These are phyloP conservation scores for Trichophyton schoenleinii DNA, from an alignment of 2,329 filamentous ascomycete genomes.

Conservation along the genomic window DNA sequence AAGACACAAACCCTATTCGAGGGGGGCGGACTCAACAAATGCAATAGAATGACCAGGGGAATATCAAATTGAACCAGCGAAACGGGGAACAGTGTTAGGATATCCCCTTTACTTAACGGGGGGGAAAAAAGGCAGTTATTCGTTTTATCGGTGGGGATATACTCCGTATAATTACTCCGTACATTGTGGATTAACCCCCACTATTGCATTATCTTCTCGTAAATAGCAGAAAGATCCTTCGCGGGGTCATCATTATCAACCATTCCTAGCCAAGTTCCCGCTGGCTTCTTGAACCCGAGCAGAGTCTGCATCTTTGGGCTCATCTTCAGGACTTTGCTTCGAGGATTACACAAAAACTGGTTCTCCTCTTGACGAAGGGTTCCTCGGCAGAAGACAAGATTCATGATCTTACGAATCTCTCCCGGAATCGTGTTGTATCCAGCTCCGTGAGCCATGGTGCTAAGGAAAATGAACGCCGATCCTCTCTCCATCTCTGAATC, in stretches of 20 bases:
- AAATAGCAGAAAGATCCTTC: conserved; percentile 3
- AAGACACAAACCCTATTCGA: no score
- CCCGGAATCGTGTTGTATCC: conserved; percentile 3
- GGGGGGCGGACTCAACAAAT: no score
- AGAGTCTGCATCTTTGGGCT: conserved; percentile 3
- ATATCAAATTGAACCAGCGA: no score
- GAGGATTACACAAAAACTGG: conserved; percentile 4
- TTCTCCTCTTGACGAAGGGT: conserved; percentile 1
- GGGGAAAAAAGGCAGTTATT: no score
- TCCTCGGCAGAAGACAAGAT: conserved; percentile 2
- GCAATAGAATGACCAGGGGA: no score
- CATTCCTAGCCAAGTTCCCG: conserved; percentile 3
- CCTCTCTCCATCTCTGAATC: conserved; percentile 3
- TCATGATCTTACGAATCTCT: conserved; percentile 2
- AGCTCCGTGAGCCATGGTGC: background rate
- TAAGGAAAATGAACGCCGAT: conserved; percentile 4
- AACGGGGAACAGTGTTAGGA: no score
- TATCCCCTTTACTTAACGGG: no score
- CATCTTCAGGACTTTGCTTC: conserved; percentile 4
- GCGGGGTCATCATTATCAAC: conserved; percentile 5
- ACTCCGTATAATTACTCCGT: no score
- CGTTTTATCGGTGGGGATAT: no score
- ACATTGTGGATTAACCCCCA: background rate
- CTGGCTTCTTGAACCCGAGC: conserved; percentile 4
- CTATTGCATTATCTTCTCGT: background rate